Evolutionary conservation across 163 green algal species (phyloP), one percentile per base, ranked within the genome.

Genomic region (Chlorella variabilis): DNA sequence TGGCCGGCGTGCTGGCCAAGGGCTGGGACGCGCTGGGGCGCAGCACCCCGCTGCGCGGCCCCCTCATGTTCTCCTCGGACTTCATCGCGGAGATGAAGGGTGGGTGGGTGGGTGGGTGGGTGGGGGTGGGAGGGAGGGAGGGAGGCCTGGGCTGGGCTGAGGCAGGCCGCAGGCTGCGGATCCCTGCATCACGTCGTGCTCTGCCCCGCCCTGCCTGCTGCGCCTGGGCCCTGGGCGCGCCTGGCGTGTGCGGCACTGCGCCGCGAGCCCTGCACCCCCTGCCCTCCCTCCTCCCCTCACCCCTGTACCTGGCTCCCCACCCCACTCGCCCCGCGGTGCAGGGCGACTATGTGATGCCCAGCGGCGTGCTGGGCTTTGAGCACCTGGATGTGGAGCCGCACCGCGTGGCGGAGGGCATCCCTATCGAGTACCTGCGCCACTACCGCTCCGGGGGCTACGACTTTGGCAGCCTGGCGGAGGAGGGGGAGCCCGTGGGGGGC

Each of bases 351-450:
- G 62, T 93, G 27, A 59, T 91, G 66, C 85, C 89, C 13, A 41
- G 17, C 31, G 75, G 81, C 4, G 78, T 89, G 20, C 81, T 90
- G 33, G 88, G 83, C 20, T 93, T 92, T 62, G 51, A 76, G 15
- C 90, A 95, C 51, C 85, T 97, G 71, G 88, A 84, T 49, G 85
- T 97, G 9, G 67, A 78, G 56, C 87, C 92, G 6, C 81, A 83
- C 66, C 56, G 58, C 36, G 71, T 79, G 54, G 29, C 91, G 7
- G 87, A 93, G 45, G 94, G 94, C 33, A 45, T 95, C 65, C 74
- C 93, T 36, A 93, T 97, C 29, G 94, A 97, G 86, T 91, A 93
- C 38, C 83, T 97, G 39, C 89, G 94, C 69, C 87, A 92, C 75
- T 90, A 89, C 63, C 89, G 93, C 45, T 81, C 89, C 29, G 91